Conservation (phyloP, 2,329 filamentous ascomycete genomes). For the Aspergillus thermomutatus region DNA sequence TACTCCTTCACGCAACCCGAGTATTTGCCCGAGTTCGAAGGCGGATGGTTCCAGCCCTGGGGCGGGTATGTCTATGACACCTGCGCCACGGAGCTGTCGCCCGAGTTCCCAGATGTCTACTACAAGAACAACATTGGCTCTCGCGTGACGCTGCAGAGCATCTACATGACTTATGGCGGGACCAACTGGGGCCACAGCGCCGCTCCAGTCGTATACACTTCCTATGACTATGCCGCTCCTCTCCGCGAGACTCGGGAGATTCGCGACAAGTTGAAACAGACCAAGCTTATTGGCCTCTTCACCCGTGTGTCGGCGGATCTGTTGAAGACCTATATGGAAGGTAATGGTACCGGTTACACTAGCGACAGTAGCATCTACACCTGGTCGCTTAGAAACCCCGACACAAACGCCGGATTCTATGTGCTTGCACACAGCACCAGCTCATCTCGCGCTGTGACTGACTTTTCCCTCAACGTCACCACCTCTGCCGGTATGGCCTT, state of each 20-base stretch:
- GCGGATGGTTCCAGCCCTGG: slow-evolving; percentile 55
- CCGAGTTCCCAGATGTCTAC: slow-evolving; percentile 53
- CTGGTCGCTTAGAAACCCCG: slow-evolving; percentile 52
- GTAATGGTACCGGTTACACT: slow-evolving; percentile 52
- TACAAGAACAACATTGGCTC: slow-evolving; percentile 57
- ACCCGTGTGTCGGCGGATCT: slow-evolving; percentile 51
- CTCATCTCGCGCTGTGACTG: slow-evolving; percentile 42
- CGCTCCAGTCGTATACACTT: slow-evolving; percentile 49
- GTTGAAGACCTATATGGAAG: slow-evolving; percentile 52
- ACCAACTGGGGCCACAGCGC: slow-evolving; percentile 55
- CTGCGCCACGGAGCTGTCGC: slow-evolving; percentile 45
- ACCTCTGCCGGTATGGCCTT: slow-evolving; percentile 43
- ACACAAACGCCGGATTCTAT: slow-evolving; percentile 51
- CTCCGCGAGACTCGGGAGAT: slow-evolving; percentile 54
- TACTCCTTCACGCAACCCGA: slow-evolving; percentile 54
- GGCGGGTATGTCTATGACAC: slow-evolving; percentile 52
- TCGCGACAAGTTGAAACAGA: slow-evolving; percentile 52
- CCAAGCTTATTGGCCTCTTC: slow-evolving; percentile 54
- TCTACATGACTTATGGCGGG: slow-evolving; percentile 55
- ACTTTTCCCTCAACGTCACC: slow-evolving; percentile 47
- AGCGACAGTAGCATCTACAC: slow-evolving; percentile 44
- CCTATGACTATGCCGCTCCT: slow-evolving; percentile 48
- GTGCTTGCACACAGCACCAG: slow-evolving; percentile 48
- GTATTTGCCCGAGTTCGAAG: slow-evolving; percentile 54
- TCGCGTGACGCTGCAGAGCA: slow-evolving; percentile 45